phyloP scores from a whole-genome alignment of 805 yeast genomes.

The Lachancea sp. region DNA sequence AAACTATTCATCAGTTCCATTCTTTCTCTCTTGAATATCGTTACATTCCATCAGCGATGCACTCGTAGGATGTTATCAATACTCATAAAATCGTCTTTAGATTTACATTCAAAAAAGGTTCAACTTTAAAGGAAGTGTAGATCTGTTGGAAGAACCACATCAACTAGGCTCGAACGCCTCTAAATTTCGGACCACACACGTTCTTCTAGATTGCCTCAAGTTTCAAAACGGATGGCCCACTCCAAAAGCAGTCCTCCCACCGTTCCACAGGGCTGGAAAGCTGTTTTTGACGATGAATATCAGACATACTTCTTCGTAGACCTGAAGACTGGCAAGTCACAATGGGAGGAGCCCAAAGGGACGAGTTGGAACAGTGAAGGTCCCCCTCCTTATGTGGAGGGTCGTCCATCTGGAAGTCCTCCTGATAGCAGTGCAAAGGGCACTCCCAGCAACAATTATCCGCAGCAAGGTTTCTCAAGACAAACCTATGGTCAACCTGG shows the following conservation, averaged over 20 bases:
- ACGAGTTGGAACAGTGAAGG: constrained; percentile 39
- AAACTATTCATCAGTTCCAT: too few species aligned
- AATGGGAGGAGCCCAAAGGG: constrained; percentile 82
- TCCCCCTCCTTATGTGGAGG: constrained; percentile 38
- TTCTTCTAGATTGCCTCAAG: too few species aligned
- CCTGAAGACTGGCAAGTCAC: constrained; percentile 63
- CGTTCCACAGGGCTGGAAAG: constrained; percentile 68
- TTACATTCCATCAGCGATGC: too few species aligned
- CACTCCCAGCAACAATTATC: constrained; percentile 7
- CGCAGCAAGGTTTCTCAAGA: neutral
- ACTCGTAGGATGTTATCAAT: too few species aligned
- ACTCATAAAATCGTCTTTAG: too few species aligned
- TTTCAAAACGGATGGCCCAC: constrained; percentile 3
- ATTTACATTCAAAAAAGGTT: too few species aligned
- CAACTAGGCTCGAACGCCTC: too few species aligned
- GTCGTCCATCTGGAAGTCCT: constrained; percentile 8
- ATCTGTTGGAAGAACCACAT: too few species aligned
- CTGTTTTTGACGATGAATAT: constrained; percentile 65
- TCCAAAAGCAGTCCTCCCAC: constrained; percentile 38
- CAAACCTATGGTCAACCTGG: neutral
- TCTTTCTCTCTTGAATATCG: too few species aligned
- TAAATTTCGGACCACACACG: too few species aligned
- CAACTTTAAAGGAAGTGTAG: too few species aligned
- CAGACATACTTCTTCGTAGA: constrained; percentile 79
- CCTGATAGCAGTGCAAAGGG: constrained; percentile 3